Percentiles rank a stretch among this genome's conserved stretches.
phyloP scores from a whole-genome alignment of 805 yeast genomes.

The Priceomyces haplophilus region DNA sequence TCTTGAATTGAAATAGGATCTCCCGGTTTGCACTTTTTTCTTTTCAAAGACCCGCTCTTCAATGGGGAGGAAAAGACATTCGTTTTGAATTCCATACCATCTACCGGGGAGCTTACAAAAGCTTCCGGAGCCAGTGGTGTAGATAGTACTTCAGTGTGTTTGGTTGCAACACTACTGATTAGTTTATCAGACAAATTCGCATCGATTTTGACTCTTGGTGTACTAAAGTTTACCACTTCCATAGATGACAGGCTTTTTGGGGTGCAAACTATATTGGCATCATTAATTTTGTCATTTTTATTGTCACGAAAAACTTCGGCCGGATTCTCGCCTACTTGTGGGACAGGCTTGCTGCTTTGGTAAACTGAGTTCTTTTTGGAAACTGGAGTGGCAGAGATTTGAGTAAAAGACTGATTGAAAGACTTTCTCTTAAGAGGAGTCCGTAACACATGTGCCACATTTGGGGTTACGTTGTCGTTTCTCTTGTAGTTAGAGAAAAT shows the following conservation, averaged over 20 bases:
- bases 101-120: background rate
- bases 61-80: background rate
- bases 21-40: constrained; percentile 26
- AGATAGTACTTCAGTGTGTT: background rate
- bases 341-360: constrained; percentile 7
- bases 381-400: background rate
- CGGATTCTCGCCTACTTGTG: constrained; percentile 33
- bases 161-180: background rate
- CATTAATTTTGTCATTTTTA: background rate
- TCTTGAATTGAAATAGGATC: constrained; percentile 30
- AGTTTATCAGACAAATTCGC: background rate
- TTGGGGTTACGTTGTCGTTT: constrained; percentile 10
- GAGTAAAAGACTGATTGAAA: background rate
- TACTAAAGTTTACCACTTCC: background rate
- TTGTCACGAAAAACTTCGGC: background rate
- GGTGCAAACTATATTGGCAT: background rate
- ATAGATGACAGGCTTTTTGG: background rate
- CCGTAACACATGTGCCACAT: constrained; percentile 21
- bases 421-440: constrained; percentile 22
- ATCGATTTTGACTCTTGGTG: background rate
- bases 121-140: background rate
- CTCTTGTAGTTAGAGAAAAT: constrained; percentile 27
- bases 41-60: background rate
- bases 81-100: background rate
- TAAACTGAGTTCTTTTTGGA: constrained; percentile 1